Evolutionary conservation across 2,329 filamentous ascomycete species (phyloP).

Genomic region (Waltergamsia citrina): DNA sequence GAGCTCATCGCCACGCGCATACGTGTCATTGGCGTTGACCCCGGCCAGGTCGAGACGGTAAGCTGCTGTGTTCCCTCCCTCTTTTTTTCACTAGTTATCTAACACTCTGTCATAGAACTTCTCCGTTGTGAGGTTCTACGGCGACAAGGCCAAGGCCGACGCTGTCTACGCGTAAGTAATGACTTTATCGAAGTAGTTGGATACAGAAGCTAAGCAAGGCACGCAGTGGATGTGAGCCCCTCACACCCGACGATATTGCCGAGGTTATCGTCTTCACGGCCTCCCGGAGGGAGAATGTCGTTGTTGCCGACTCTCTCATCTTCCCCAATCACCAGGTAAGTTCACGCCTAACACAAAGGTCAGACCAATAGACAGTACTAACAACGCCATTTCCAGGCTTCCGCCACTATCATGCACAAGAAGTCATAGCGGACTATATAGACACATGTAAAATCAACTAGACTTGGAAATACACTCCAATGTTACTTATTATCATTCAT

Average conservation of each 20-base stretch:
- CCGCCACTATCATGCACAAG: conserved; percentile 7
- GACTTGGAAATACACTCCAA: too few relatives aligned
- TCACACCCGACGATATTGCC: conserved; percentile 85
- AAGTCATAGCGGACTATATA: neutral
- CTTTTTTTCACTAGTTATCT: neutral
- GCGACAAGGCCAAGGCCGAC: conserved; percentile 82
- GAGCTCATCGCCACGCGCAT: conserved; percentile 77
- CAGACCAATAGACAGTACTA: neutral
- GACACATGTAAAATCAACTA: conserved; percentile 1
- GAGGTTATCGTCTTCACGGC: conserved; percentile 84
- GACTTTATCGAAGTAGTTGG: neutral
- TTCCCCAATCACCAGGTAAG: conserved; percentile 82
- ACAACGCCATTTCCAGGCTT: conserved; percentile 3
- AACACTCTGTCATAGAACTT: conserved; percentile 51
- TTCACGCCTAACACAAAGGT: neutral
- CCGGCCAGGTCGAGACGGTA: conserved; percentile 85
- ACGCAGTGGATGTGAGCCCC: conserved; percentile 61
- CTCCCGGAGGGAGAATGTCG: conserved; percentile 79
- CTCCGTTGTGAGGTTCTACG: conserved; percentile 77
- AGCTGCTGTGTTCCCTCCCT: conserved; percentile 13
- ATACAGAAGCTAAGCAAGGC: conserved; percentile 4
- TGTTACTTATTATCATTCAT: too few relatives aligned
- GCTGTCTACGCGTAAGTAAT: conserved; percentile 69
- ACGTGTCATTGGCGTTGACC: conserved; percentile 79
- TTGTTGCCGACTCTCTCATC: conserved; percentile 77